These are phyloP conservation scores for Pythium volutum DNA, from an alignment of 352 stramenopile species.

Conservation along the genomic window DNA sequence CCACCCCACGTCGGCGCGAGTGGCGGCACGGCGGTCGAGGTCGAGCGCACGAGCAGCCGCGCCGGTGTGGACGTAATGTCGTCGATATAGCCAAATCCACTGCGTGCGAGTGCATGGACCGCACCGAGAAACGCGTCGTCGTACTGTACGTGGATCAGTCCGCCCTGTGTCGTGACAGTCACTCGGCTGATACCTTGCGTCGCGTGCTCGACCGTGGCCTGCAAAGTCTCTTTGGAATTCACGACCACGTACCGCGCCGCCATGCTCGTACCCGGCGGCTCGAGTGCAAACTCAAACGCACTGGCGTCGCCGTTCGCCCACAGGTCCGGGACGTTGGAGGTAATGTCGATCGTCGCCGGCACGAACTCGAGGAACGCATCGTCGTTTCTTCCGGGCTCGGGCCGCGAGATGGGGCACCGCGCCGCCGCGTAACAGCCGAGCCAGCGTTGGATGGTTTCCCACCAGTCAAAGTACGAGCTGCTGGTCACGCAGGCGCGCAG, in stretches of 20 bases:
- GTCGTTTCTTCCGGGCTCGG: background rate
- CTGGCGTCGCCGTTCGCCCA: background rate
- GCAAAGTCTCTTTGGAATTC: background rate
- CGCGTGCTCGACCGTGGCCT: conserved; percentile 7
- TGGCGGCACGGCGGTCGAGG: background rate
- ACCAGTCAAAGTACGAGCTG: conserved; percentile 27
- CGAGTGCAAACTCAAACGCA: background rate
- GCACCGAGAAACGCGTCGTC: conserved; percentile 5
- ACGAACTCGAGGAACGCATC: conserved; percentile 8
- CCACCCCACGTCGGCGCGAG: background rate
- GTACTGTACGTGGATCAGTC: background rate
- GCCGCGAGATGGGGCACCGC: conserved; percentile 9
- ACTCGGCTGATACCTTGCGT: conserved; percentile 12
- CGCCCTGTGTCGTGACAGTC: background rate
- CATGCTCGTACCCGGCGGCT: background rate
- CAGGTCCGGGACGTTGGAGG: background rate
- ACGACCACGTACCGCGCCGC: background rate
- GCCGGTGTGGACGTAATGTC: background rate
- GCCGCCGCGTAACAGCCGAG: conserved; percentile 26
- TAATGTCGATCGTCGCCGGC: background rate
- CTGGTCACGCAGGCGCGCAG: background rate
- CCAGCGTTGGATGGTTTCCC: conserved; percentile 26
- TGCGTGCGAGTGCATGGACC: background rate
- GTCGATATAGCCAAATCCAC: background rate
- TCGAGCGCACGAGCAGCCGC: background rate